phyloP scores from a whole-genome alignment of 345 rosid species.

The Linum tenue region DNA sequence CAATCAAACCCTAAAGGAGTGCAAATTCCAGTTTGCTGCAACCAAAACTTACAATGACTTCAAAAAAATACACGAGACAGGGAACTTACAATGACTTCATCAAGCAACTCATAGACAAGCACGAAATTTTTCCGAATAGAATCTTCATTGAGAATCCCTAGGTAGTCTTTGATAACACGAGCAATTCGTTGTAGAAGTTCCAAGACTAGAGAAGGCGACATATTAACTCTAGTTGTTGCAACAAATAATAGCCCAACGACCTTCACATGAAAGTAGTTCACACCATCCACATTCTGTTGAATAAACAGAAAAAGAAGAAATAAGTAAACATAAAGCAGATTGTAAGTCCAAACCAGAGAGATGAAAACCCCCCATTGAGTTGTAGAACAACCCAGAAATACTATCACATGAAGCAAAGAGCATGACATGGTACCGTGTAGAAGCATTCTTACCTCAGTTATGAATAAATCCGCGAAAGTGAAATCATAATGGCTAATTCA shows the following conservation, averaged over 20 bases:
- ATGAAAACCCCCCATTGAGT: not conserved
- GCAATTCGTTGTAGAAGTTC: conserved; percentile 96
- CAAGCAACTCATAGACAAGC: conserved; percentile 93
- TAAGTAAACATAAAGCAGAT: not conserved
- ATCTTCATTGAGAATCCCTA: conserved; percentile 92
- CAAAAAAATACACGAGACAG: not conserved
- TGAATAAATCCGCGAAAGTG: not conserved
- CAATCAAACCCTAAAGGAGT: not conserved
- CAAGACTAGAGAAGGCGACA: conserved; percentile 88
- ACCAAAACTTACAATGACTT: not conserved
- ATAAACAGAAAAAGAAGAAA: not conserved
- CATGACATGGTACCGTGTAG: not conserved
- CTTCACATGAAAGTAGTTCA: conserved; percentile 95
- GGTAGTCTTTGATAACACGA: conserved; percentile 93
- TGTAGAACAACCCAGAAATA: not conserved
- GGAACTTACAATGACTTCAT: conserved; percentile 87
- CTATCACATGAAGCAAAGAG: not conserved
- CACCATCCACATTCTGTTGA: conserved; percentile 77
- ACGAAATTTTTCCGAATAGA: conserved; percentile 86
- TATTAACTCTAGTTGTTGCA: conserved; percentile 87
- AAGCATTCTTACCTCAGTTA: not conserved
- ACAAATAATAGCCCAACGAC: conserved; percentile 88
- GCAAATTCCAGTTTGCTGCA: not conserved
- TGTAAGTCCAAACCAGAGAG: not conserved
- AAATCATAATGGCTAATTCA: not conserved